Conservation (phyloP, 169 alveolate species). For the Cryptosporidium tyzzeri region DNA sequence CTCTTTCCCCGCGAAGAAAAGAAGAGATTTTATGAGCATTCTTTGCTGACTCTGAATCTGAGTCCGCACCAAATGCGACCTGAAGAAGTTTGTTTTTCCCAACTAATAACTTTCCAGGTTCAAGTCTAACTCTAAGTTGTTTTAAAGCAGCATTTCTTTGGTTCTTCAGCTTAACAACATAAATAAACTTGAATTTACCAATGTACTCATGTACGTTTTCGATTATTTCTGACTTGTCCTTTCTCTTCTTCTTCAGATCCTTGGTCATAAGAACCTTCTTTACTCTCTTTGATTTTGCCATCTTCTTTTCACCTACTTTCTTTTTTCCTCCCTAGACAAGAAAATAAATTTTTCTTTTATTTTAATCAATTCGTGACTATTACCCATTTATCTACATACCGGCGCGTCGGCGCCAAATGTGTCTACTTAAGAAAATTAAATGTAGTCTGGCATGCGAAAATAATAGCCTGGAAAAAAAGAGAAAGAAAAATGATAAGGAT, state of each 20-base stretch:
- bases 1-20: slow-evolving; percentile 55
- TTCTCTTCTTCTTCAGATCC: slow-evolving; percentile 41
- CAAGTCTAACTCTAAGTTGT: slow-evolving; percentile 75
- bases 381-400: neutral
- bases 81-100: slow-evolving; percentile 85
- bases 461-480: neutral
- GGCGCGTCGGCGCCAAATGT: slow-evolving; percentile 1
- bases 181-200: slow-evolving; percentile 68
- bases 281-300: slow-evolving; percentile 56
- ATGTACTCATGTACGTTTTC: slow-evolving; percentile 50
- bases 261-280: slow-evolving; percentile 4
- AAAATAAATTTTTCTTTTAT: neutral
- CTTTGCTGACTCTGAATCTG: slow-evolving; percentile 78
- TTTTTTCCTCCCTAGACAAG: neutral
- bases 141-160: slow-evolving; percentile 83
- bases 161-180: slow-evolving; percentile 78
- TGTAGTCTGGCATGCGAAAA: neutral
- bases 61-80: slow-evolving; percentile 81
- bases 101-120: slow-evolving; percentile 78
- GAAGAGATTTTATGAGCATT: slow-evolving; percentile 80
- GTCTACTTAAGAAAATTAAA: neutral
- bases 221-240: slow-evolving; percentile 53
- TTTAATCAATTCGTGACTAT: slow-evolving; percentile 2
- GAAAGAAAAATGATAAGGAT: neutral
- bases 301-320: neutral